A percentile compares a stretch with the other conserved stretches of the same genome.
Evolutionary conservation across 805 yeast species (phyloP).

Genomic region (Sungouiella blattae): DNA sequence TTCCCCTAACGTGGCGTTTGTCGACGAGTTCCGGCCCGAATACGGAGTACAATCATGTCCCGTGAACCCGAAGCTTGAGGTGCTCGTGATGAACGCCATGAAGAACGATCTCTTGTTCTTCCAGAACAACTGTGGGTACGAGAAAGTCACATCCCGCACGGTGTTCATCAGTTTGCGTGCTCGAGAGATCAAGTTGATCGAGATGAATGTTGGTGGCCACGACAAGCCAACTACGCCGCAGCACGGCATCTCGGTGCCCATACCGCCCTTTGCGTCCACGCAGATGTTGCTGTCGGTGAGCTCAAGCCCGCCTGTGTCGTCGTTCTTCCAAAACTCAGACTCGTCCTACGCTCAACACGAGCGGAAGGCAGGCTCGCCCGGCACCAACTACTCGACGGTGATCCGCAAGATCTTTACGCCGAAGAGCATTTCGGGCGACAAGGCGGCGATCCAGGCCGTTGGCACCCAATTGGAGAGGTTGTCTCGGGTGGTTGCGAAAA

Average conservation of each 20-base stretch:
- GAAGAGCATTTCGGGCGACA: constrained; percentile 29
- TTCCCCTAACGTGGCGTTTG: constrained; percentile 38
- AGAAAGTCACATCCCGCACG: constrained; percentile 32
- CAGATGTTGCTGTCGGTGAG: constrained; percentile 3
- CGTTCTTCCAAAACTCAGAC: constrained; percentile 7
- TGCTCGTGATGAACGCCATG: constrained; percentile 48
- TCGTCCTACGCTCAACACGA: background rate
- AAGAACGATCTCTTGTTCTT: constrained; percentile 46
- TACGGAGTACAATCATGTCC: constrained; percentile 56
- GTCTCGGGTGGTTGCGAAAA: constrained; percentile 16
- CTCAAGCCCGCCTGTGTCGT: constrained; percentile 8
- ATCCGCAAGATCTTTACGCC: constrained; percentile 37
- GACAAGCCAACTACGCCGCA: background rate
- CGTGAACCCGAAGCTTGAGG: constrained; percentile 45
- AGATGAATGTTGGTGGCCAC: constrained; percentile 28
- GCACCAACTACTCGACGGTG: constrained; percentile 28
- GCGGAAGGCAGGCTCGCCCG: background rate
- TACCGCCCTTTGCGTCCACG: background rate
- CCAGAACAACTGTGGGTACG: constrained; percentile 34
- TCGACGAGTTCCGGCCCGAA: constrained; percentile 52
- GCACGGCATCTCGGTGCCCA: background rate
- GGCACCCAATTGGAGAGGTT: constrained; percentile 29
- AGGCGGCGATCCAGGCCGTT: constrained; percentile 22
- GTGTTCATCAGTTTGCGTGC: constrained; percentile 43
- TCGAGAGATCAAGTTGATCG: constrained; percentile 43